Percentiles rank a stretch among this genome's conserved stretches.
Conservation (phyloP, 1,284 basidiomycete species). For the Thecaphora thlaspeos region DNA sequence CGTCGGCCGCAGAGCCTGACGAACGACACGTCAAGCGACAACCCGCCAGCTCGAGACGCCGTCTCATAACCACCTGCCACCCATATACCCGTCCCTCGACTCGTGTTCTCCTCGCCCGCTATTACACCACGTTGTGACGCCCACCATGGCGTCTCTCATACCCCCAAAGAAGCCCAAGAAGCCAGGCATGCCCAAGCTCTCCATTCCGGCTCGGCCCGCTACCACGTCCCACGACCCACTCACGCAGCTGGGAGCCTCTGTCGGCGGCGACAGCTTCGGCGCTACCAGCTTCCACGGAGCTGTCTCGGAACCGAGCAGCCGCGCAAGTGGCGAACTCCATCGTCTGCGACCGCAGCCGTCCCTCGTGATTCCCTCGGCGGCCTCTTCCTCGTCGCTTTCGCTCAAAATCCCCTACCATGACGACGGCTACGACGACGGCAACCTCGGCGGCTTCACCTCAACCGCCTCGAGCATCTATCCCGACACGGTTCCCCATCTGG, state of each 20-base stretch:
- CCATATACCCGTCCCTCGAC: no score
- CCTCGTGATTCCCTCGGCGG: conserved; percentile 19
- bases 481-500: conserved; percentile 40
- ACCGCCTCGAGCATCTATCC: conserved; percentile 42
- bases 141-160: conserved; percentile 46
- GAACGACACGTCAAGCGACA: no score
- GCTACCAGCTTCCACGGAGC: no score
- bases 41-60: no score
- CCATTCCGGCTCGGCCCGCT: conserved; percentile 30
- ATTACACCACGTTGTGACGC: not conserved
- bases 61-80: no score
- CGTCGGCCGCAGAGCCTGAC: no score
- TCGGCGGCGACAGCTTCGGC: no score
- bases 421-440: conserved; percentile 38
- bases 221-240: conserved; percentile 28
- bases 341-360: conserved; percentile 23
- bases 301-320: no score
- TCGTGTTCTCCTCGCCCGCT: no score
- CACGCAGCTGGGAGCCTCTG: not conserved
- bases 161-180: conserved; percentile 48
- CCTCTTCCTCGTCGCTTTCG: conserved; percentile 17
- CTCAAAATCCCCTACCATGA: conserved; percentile 22
- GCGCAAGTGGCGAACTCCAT: not conserved
- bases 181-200: conserved; percentile 53
- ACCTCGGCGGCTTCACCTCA: conserved; percentile 19